These are phyloP conservation scores for Coemansia sp. DNA, from an alignment of 192 early-diverging fungal species.

Conservation along the genomic window DNA sequence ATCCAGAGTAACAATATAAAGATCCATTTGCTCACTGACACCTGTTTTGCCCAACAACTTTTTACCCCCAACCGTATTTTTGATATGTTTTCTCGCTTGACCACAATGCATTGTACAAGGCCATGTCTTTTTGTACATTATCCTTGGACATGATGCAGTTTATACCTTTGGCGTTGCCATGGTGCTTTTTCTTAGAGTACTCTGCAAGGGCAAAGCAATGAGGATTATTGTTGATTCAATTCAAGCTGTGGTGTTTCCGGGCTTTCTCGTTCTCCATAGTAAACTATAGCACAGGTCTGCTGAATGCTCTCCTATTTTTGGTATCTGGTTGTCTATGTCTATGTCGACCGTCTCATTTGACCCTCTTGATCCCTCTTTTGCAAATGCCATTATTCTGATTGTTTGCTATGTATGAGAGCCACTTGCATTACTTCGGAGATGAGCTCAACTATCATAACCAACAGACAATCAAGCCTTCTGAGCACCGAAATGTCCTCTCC, in stretches of 20 bases:
- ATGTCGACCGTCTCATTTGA: not conserved
- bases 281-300: constrained; percentile 4
- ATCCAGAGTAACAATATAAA: too few species aligned
- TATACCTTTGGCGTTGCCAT: too few species aligned
- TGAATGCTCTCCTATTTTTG: constrained; percentile 6
- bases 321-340: constrained; percentile 5
- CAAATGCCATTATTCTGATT: constrained; percentile 5
- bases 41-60: too few species aligned
- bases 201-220: too few species aligned
- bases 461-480: constrained; percentile 3
- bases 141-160: too few species aligned
- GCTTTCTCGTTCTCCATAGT: constrained; percentile 6
- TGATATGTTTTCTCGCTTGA: not conserved
- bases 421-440: constrained; percentile 3
- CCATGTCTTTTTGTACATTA: too few species aligned
- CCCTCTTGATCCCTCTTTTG: constrained; percentile 6
- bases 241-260: too few species aligned
- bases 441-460: constrained; percentile 2
- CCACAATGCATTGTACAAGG: not conserved
- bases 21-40: too few species aligned
- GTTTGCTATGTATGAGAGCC: not conserved
- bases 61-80: constrained; percentile 5
- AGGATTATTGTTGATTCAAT: too few species aligned
- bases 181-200: too few species aligned
- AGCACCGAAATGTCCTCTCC: constrained; percentile 5